A percentile compares a stretch with the other conserved stretches of the same genome.
phyloP scores from a whole-genome alignment of 2,329 filamentous ascomycete genomes.

The Massarina eburnea region DNA sequence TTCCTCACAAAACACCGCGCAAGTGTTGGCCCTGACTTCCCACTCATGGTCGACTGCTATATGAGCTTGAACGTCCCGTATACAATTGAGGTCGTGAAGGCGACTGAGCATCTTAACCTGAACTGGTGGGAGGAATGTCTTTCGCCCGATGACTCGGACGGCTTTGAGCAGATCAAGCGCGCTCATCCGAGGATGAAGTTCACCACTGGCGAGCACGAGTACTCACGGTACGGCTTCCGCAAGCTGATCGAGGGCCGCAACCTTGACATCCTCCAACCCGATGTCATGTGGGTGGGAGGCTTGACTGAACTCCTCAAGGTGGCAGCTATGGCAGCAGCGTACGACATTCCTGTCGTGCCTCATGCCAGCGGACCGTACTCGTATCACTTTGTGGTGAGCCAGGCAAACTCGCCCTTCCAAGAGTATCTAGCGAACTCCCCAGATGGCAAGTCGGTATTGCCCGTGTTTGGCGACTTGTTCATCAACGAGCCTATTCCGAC shows the following conservation, averaged over 20 bases:
- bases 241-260: conserved; percentile 91
- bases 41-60: conserved; percentile 94
- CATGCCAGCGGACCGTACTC: conserved; percentile 93
- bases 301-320: conserved; percentile 91
- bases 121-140: conserved; percentile 98
- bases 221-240: conserved; percentile 90
- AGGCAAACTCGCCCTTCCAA: conserved; percentile 91
- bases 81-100: conserved; percentile 86
- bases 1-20: conserved; percentile 84
- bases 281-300: conserved; percentile 97
- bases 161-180: conserved; percentile 84
- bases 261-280: conserved; percentile 90
- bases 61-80: conserved; percentile 94
- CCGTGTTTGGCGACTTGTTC: conserved; percentile 91
- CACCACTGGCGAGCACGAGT: conserved; percentile 95
- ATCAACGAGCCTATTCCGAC: conserved; percentile 85
- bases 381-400: conserved; percentile 93
- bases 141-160: conserved; percentile 87
- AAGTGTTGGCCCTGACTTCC: conserved; percentile 84
- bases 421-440: conserved; percentile 94
- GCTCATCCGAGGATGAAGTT: conserved; percentile 90
- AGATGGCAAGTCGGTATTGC: conserved; percentile 84
- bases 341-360: conserved; percentile 93
- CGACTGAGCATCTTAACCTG: conserved; percentile 79
- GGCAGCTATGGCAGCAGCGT: conserved; percentile 83